phyloP scores from a whole-genome alignment of 2,329 filamentous ascomycete genomes.

The Aspergillus carbonarius region DNA sequence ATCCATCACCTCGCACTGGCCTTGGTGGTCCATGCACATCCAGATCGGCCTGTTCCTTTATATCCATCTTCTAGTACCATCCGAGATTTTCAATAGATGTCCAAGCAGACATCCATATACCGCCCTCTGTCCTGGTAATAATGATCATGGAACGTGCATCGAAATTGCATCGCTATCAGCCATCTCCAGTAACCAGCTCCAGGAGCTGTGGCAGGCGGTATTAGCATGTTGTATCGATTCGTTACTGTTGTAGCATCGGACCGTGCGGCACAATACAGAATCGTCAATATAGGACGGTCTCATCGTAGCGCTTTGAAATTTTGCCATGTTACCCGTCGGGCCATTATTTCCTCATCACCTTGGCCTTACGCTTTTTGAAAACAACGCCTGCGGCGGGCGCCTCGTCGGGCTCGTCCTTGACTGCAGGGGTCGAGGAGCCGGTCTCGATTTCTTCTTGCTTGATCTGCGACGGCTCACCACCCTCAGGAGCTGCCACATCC shows the following conservation, averaged over 20 bases:
- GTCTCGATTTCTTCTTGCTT: not conserved
- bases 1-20: not conserved
- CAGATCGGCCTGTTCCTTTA: not conserved
- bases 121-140: not conserved
- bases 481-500: slow-evolving; percentile 8
- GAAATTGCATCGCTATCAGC: not conserved
- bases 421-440: not conserved
- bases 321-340: too few relatives aligned
- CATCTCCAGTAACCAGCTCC: not conserved
- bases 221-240: not conserved
- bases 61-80: not conserved
- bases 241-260: not conserved
- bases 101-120: not conserved
- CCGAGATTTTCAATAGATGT: not conserved
- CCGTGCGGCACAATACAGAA: not conserved
- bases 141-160: not conserved
- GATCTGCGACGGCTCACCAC: slow-evolving; percentile 6
- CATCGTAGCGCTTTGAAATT: not conserved
- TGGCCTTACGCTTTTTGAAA: slow-evolving; percentile 52
- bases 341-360: slow-evolving; percentile 40
- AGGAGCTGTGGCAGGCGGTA: not conserved
- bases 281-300: not conserved
- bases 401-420: slow-evolving; percentile 31
- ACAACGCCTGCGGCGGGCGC: slow-evolving; percentile 33
- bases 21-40: not conserved